Evolutionary conservation across 139 green algal species (phyloP).

Genomic region (Chlamydomonas incerta): DNA sequence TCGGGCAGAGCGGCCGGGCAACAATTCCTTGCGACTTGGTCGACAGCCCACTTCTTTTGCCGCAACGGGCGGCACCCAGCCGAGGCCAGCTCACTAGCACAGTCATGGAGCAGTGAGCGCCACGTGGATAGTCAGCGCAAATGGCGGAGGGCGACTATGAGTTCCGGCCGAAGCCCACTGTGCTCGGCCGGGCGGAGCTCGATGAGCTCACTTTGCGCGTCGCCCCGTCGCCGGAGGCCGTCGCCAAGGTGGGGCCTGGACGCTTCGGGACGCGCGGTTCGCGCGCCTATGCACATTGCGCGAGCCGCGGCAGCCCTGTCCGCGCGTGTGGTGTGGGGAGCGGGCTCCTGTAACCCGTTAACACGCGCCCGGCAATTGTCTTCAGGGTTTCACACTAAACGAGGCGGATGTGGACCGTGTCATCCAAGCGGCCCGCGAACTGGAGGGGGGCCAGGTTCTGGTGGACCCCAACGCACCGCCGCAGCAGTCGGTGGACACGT

Average conservation of each 20-base stretch:
- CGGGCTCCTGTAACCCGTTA: no score
- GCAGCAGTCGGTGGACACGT: constrained; percentile 36
- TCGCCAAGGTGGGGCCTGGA: constrained; percentile 11
- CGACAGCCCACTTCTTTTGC: no score
- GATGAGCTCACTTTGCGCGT: constrained; percentile 37
- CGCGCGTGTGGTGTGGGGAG: no score
- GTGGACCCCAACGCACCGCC: constrained; percentile 34
- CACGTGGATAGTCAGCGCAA: not conserved
- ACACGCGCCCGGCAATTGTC: no score
- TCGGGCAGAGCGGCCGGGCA: not conserved
- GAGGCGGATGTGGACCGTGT: constrained; percentile 50
- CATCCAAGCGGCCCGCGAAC: constrained; percentile 34
- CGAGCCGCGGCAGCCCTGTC: no score
- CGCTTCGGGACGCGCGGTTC: no score
- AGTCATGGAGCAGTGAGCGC: no score
- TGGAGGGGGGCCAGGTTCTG: constrained; percentile 44
- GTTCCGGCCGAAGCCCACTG: constrained; percentile 34
- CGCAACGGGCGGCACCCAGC: no score
- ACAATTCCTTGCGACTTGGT: no score
- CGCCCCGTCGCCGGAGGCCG: constrained; percentile 36
- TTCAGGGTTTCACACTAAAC: constrained; percentile 57
- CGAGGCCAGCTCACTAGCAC: no score
- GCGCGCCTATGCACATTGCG: no score
- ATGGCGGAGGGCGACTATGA: constrained; percentile 42
- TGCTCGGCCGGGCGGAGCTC: constrained; percentile 37